Percentiles rank a stretch among this genome's conserved stretches.
Conservation (phyloP, 2,329 filamentous ascomycete species). For the Macrophomina pseudophaseolina region DNA sequence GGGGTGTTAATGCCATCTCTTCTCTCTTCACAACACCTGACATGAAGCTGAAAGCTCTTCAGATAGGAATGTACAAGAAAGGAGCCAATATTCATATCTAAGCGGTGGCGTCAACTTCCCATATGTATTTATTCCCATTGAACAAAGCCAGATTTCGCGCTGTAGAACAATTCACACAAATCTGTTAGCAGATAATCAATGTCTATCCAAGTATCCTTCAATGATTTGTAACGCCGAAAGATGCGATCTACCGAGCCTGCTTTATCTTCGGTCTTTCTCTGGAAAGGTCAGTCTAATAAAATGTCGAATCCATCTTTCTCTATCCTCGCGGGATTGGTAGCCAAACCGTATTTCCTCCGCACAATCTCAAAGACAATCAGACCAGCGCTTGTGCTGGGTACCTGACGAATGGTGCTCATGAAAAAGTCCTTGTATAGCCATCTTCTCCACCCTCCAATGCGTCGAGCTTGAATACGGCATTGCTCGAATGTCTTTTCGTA, state of each 20-base stretch:
- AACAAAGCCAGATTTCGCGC: too few relatives aligned
- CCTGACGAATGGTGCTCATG: slow-evolving; percentile 73
- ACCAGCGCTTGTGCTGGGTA: slow-evolving; percentile 77
- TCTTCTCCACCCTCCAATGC: slow-evolving; percentile 61
- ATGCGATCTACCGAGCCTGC: slow-evolving; percentile 4
- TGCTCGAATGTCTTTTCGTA: slow-evolving; percentile 71
- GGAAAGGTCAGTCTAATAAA: slow-evolving; percentile 52
- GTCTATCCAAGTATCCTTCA: too few relatives aligned
- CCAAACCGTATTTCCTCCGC: slow-evolving; percentile 67
- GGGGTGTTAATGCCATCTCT: too few relatives aligned
- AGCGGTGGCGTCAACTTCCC: too few relatives aligned
- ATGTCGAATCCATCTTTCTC: slow-evolving; percentile 73
- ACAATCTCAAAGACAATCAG: slow-evolving; percentile 81
- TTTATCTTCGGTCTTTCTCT: background rate
- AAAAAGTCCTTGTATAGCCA: slow-evolving; percentile 77
- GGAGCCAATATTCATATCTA: too few relatives aligned
- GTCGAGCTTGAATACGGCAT: slow-evolving; percentile 63
- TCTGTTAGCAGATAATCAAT: too few relatives aligned
- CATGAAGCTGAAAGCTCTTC: too few relatives aligned
- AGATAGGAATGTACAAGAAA: too few relatives aligned
- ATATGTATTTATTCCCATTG: too few relatives aligned
- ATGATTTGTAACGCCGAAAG: background rate
- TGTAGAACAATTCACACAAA: too few relatives aligned
- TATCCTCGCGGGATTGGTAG: slow-evolving; percentile 41
- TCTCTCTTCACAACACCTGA: too few relatives aligned